Base-by-base conservation (phyloP, 768 basidiomycete genomes). In the Pholiota microspora region DNA sequence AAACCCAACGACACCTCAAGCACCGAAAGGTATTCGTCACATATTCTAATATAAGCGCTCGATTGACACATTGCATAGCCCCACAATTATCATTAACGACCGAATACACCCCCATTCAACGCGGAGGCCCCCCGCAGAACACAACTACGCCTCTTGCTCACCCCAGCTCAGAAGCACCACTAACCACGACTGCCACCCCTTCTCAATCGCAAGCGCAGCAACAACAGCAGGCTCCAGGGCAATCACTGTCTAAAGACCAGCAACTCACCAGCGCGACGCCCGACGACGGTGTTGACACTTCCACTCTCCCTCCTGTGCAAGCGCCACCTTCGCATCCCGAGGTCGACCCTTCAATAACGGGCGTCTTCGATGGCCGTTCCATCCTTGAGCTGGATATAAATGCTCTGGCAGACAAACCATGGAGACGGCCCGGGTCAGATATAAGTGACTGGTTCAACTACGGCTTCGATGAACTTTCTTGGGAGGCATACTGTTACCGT, bases 371-470 rank as follows among this genome's bases (percentile, higher is more conserved):
- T 63, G 84, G 92, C 8, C 86, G 82, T 49, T 87, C 85, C 25
- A 89, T 97, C 40, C 82, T 92, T 31, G 94, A 97, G 52, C 79
- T 94, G 24, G 95, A 97, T 66, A 62, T 96, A 46, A 78, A 68
- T 42, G 82, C 83, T 24, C 77, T 89, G 76, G 72, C 79, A 7
- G 89, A 92, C 57, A 96, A 96, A 65, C 86, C 87, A 3, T 99
- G 97, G 97, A 77, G 97, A 57, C 73, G 86, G 55, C 89, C 94
- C 7, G 97, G 97, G 29, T 86, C 91, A 3, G 94, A 97, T 74
- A 78, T 97, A 57, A 89, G 90, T 61, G 95, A 98, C 73, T 99
- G 94, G 89, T 99, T 99, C 73, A 98, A 99, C 71, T 98, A 97
- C 62, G 97, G 97, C 0, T 98, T 98, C 64, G 97, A 99, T 69